phyloP scores from a whole-genome alignment of 2,329 filamentous ascomycete species.

The Phyllosticta paracitricarpa region DNA sequence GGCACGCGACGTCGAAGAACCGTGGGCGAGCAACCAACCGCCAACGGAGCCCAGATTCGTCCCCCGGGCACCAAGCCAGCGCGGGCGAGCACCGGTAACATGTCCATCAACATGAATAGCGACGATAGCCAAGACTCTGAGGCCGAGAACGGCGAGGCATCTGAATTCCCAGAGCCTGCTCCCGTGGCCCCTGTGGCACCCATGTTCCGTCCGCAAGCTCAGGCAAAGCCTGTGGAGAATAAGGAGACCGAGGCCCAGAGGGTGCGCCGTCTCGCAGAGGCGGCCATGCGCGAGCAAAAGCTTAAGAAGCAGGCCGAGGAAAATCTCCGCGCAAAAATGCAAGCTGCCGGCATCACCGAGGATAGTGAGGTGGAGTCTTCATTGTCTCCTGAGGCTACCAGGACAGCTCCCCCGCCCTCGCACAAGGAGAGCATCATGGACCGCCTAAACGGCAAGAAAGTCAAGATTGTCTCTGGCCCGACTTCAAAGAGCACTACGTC shows the following conservation, averaged over 20 bases:
- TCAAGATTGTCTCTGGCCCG: constrained; percentile 21
- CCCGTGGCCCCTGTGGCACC: background rate
- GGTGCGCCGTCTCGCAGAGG: background rate
- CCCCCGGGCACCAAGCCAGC: constrained; percentile 17
- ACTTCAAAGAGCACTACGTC: background rate
- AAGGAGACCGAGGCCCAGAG: background rate
- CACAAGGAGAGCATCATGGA: constrained; percentile 11
- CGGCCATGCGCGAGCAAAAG: background rate
- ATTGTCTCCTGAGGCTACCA: background rate
- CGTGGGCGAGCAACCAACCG: constrained; percentile 16
- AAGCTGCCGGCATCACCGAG: background rate
- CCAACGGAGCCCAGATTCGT: constrained; percentile 19
- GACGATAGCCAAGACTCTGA: constrained; percentile 22
- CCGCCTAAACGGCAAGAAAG: constrained; percentile 22
- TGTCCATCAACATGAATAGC: constrained; percentile 19
- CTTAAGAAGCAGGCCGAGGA: background rate
- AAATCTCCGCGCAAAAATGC: constrained; percentile 3
- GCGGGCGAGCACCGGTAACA: constrained; percentile 19
- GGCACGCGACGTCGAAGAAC: constrained; percentile 22
- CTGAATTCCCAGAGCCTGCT: background rate
- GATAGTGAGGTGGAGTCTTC: background rate
- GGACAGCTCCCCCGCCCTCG: constrained; percentile 14
- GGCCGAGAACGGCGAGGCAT: background rate
- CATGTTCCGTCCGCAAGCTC: constrained; percentile 10
- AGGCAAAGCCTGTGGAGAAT: constrained; percentile 8